A percentile compares a stretch with the other conserved stretches of the same genome.
phyloP scores from a whole-genome alignment of 768 basidiomycete genomes.

The Naematelia encephala region DNA sequence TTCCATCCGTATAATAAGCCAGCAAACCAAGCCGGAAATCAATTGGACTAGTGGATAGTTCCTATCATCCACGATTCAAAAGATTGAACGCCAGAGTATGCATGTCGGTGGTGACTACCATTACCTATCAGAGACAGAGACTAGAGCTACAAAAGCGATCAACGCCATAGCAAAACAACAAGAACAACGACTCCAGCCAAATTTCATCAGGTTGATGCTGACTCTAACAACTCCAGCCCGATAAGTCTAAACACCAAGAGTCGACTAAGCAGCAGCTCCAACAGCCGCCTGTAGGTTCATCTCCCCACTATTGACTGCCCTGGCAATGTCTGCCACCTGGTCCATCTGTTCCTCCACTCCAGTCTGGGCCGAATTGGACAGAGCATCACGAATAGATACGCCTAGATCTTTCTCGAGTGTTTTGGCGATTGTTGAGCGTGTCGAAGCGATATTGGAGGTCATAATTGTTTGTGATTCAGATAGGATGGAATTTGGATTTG shows the following conservation, averaged over 20 bases:
- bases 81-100: too few species aligned
- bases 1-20: too few species aligned
- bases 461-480: neutral
- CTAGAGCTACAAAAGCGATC: neutral
- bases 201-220: neutral
- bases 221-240: neutral
- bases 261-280: neutral
- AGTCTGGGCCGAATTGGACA: conserved; percentile 28
- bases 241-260: neutral
- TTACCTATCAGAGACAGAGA: too few species aligned
- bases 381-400: conserved; percentile 17
- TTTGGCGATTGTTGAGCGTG: conserved; percentile 11
- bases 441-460: neutral
- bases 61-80: too few species aligned
- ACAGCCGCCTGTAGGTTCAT: neutral
- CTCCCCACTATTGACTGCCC: neutral
- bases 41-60: too few species aligned
- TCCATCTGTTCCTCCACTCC: conserved; percentile 30
- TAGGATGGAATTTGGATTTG: neutral
- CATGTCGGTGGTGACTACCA: too few species aligned
- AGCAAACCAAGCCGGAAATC: too few species aligned
- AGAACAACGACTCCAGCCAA: neutral
- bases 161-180: neutral
- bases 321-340: conserved; percentile 17
- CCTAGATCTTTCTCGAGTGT: conserved; percentile 25